phyloP scores from a whole-genome alignment of 2,329 filamentous ascomycete genomes.

The Cryoendolithus antarcticus region DNA sequence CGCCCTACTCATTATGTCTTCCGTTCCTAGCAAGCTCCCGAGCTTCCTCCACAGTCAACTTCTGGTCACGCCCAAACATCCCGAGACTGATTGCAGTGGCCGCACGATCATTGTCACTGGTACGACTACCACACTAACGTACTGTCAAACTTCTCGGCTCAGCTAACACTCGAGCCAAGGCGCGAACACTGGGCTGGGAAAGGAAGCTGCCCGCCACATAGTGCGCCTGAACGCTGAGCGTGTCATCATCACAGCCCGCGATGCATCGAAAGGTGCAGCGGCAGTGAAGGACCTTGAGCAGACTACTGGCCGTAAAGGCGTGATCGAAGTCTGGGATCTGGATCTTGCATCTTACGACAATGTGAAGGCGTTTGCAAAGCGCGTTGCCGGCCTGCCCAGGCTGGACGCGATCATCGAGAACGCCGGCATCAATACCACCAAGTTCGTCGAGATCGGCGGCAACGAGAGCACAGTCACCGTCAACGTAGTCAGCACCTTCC shows the following conservation, averaged over 20 bases:
- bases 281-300: conserved; percentile 30
- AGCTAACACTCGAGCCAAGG: too few species aligned
- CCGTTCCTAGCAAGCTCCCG: too few species aligned
- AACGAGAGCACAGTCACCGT: conserved; percentile 39
- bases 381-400: conserved; percentile 20
- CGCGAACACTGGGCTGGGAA: conserved; percentile 35
- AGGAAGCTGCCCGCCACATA: conserved; percentile 34
- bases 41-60: conserved; percentile 9
- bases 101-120: conserved; percentile 36
- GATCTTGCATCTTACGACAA: conserved; percentile 31
- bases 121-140: too few species aligned
- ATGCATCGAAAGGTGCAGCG: conserved; percentile 30
- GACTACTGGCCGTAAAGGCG: conserved; percentile 18
- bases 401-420: conserved; percentile 29
- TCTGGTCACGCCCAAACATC: conserved; percentile 6
- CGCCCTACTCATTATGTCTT: too few species aligned
- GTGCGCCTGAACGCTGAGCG: conserved; percentile 27
- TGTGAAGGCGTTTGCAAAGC: conserved; percentile 25
- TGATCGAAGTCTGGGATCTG: conserved; percentile 35
- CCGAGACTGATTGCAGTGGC: conserved; percentile 12
- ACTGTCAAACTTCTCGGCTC: too few species aligned
- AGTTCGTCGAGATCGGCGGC: conserved; percentile 23
- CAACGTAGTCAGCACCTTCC: conserved; percentile 42
- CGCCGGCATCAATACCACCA: conserved; percentile 18
- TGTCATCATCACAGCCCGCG: conserved; percentile 36